Evolutionary conservation across 768 basidiomycete species (phyloP).

Genomic region (Tulasnella sp.): DNA sequence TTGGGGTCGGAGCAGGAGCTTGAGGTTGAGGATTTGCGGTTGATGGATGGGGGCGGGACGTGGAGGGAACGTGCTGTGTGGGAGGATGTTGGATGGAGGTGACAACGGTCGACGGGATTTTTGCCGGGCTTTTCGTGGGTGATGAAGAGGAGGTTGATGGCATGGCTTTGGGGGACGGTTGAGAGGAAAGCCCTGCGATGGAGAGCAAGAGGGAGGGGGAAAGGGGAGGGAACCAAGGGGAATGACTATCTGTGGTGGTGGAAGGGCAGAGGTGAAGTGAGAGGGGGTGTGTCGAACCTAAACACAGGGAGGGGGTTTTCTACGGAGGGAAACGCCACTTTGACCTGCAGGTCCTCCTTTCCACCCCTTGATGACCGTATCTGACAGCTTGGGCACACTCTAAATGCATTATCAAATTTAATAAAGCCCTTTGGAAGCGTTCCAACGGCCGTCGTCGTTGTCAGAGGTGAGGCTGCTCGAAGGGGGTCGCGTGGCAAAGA

Average conservation of each 20-base stretch:
- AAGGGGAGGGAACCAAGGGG: conserved; percentile 8
- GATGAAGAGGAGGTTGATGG: conserved; percentile 3
- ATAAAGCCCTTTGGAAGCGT: not conserved
- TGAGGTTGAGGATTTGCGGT: conserved; percentile 13
- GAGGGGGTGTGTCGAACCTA: conserved; percentile 14
- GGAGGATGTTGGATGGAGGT: conserved; percentile 18
- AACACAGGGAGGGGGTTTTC: conserved; percentile 14
- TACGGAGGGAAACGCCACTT: conserved; percentile 6
- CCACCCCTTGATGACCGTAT: not conserved
- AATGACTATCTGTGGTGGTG: not conserved
- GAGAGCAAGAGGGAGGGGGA: conserved; percentile 2
- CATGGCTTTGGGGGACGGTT: not conserved
- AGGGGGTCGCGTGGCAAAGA: conserved; percentile 3
- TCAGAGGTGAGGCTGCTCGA: conserved; percentile 3
- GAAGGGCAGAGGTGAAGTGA: conserved; percentile 6
- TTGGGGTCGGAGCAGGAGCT: not conserved
- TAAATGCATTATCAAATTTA: not conserved
- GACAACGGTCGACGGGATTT: conserved; percentile 15
- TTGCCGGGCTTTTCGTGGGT: conserved; percentile 16
- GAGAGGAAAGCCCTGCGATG: not conserved
- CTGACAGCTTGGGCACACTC: not conserved
- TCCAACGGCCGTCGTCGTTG: not conserved
- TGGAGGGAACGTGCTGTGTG: conserved; percentile 20
- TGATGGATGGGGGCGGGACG: not conserved
- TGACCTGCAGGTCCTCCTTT: not conserved